phyloP scores from a whole-genome alignment of 1,284 basidiomycete species.

The Coriolopsis trogii region DNA sequence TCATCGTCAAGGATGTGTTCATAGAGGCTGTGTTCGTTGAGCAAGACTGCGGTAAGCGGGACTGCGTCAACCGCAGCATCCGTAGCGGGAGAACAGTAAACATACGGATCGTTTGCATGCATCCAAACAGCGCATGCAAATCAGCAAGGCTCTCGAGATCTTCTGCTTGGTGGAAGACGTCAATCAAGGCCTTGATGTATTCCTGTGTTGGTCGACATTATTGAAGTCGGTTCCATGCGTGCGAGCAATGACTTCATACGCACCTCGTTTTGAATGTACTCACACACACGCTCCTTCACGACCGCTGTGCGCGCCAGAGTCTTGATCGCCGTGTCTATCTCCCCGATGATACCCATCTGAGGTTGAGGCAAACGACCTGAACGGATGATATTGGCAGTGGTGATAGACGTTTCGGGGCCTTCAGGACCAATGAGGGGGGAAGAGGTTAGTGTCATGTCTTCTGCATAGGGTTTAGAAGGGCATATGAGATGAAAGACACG shows the following conservation, averaged over 20 bases:
- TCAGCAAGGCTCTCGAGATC: slow-evolving; percentile 90
- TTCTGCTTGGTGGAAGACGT: slow-evolving; percentile 87
- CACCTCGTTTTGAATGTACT: slow-evolving; percentile 80
- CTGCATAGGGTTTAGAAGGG: slow-evolving; percentile 28
- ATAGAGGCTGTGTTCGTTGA: slow-evolving; percentile 95
- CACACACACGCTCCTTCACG: slow-evolving; percentile 80
- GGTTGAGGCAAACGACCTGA: slow-evolving; percentile 74
- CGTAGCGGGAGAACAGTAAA: slow-evolving; percentile 23
- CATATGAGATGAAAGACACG: slow-evolving; percentile 11
- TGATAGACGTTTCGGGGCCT: slow-evolving; percentile 60
- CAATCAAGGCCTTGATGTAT: slow-evolving; percentile 87
- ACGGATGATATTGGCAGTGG: slow-evolving; percentile 64
- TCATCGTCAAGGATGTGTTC: slow-evolving; percentile 96
- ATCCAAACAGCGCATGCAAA: slow-evolving; percentile 86
- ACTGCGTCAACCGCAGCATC: slow-evolving; percentile 5
- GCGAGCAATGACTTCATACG: slow-evolving; percentile 29
- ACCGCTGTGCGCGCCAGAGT: slow-evolving; percentile 62
- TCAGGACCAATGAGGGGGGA: slow-evolving; percentile 63
- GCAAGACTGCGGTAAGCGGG: slow-evolving; percentile 65
- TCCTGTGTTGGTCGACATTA: slow-evolving; percentile 67
- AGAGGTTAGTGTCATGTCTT: slow-evolving; percentile 53
- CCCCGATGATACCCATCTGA: slow-evolving; percentile 69
- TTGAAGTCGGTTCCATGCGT: too few relatives aligned
- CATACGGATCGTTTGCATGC: slow-evolving; percentile 96
- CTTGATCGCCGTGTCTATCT: slow-evolving; percentile 80